These are phyloP conservation scores for Trichosporon sp. DNA, from an alignment of 1,284 basidiomycete genomes.

Conservation along the genomic window DNA sequence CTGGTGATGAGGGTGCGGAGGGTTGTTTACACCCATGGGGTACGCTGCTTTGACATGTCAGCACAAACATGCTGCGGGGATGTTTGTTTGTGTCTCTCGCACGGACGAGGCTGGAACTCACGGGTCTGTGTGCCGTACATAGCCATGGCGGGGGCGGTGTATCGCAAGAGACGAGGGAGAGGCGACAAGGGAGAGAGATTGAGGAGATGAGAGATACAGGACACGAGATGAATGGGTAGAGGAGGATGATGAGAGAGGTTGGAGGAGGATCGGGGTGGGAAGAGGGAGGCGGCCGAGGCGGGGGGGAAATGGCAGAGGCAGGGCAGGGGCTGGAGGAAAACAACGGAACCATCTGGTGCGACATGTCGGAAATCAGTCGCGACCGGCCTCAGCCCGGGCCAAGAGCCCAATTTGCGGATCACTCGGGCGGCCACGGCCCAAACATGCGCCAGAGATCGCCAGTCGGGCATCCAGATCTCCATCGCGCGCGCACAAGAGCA, in stretches of 20 bases:
- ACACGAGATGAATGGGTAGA: not conserved
- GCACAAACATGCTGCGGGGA: not conserved
- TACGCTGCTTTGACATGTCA: not conserved
- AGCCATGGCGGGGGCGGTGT: not conserved
- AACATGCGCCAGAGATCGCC: not conserved
- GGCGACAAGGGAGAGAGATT: not conserved
- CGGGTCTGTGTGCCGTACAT: slow-evolving; percentile 1
- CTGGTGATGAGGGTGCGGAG: not conserved
- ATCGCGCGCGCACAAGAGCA: not conserved
- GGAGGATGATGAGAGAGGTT: not conserved
- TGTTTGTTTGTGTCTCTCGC: not conserved
- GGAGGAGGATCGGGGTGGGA: not conserved
- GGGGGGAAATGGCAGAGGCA: slow-evolving; percentile 1
- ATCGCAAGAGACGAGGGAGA: not conserved
- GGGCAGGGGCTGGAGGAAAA: not conserved
- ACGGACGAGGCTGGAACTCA: not conserved
- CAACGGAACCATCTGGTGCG: not conserved
- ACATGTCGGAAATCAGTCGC: slow-evolving; percentile 4
- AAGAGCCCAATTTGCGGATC: not conserved
- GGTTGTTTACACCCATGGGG: not conserved
- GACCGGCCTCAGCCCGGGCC: not conserved
- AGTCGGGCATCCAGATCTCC: not conserved
- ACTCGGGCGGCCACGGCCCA: not conserved
- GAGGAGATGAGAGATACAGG: slow-evolving; percentile 2
- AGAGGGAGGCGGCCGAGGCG: not conserved